A percentile compares a stretch with the other conserved stretches of the same genome.
Evolutionary conservation across 768 basidiomycete genomes (phyloP).

Genomic region (Phlebiopsis gigantea): DNA sequence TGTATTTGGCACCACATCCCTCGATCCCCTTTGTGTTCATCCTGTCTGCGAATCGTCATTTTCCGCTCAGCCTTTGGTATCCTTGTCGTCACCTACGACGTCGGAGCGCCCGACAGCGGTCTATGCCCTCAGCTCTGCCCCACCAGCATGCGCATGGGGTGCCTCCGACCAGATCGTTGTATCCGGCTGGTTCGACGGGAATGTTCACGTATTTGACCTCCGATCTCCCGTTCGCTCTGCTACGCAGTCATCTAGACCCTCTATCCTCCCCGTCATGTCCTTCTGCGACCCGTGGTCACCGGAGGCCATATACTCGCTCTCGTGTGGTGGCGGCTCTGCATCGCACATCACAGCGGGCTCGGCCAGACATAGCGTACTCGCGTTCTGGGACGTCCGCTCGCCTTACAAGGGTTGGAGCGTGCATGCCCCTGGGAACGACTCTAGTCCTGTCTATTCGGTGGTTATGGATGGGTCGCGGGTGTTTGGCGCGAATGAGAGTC

Average conservation of each 20-base stretch:
- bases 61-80: constrained; percentile 40
- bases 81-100: constrained; percentile 34
- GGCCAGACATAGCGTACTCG: constrained; percentile 70
- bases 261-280: constrained; percentile 52
- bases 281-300: constrained; percentile 63
- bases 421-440: constrained; percentile 74
- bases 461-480: constrained; percentile 72
- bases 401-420: constrained; percentile 67
- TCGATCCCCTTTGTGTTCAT: constrained; percentile 54
- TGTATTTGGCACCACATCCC: constrained; percentile 62
- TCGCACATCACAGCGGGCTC: constrained; percentile 71
- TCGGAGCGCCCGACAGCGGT: constrained; percentile 46
- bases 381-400: constrained; percentile 76
- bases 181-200: constrained; percentile 81
- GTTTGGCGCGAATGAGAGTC: constrained; percentile 72
- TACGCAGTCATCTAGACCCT: constrained; percentile 9
- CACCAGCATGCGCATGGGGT: constrained; percentile 63
- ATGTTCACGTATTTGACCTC: constrained; percentile 70
- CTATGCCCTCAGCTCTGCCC: constrained; percentile 62
- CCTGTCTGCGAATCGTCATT: constrained; percentile 43
- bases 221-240: constrained; percentile 36
- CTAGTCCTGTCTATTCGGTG: constrained; percentile 73
- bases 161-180: constrained; percentile 65
- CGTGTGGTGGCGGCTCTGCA: constrained; percentile 65
- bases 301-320: constrained; percentile 73